phyloP scores from a whole-genome alignment of 176 grass and related monocot species.

The Musa schizocarpa region DNA sequence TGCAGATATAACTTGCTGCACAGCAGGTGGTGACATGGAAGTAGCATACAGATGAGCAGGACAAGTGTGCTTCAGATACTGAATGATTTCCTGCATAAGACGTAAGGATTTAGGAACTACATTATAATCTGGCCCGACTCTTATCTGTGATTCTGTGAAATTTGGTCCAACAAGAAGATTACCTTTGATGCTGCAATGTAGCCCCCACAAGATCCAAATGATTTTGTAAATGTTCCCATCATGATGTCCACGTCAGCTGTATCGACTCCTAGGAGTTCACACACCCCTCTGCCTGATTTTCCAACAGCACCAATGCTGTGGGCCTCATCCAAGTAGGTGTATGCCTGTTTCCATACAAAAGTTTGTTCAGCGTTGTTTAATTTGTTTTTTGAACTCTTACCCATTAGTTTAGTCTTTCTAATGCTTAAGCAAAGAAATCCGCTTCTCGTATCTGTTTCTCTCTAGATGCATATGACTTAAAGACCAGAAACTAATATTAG shows the following conservation, averaged over 20 bases:
- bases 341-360: conserved; percentile 37
- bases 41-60: conserved; percentile 80
- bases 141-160: not conserved
- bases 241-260: conserved; percentile 71
- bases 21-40: conserved; percentile 82
- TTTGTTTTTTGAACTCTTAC: not conserved
- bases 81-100: conserved; percentile 67
- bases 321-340: conserved; percentile 81
- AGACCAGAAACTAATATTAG: conserved; percentile 1
- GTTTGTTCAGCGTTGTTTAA: not conserved
- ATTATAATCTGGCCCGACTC: not conserved
- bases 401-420: not conserved
- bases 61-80: conserved; percentile 65
- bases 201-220: conserved; percentile 78
- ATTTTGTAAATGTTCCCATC: conserved; percentile 92
- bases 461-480: not conserved
- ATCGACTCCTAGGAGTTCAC: conserved; percentile 76
- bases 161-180: not conserved
- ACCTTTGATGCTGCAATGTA: conserved; percentile 87
- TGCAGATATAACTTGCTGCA: conserved; percentile 78
- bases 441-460: not conserved
- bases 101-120: conserved; percentile 6
- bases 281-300: conserved; percentile 68
- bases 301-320: conserved; percentile 82
- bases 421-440: not conserved